Evolutionary conservation across 2,329 filamentous ascomycete genomes (phyloP), one percentile per base, ranked within the genome.

Genomic region (Cladosporium colombiae): DNA sequence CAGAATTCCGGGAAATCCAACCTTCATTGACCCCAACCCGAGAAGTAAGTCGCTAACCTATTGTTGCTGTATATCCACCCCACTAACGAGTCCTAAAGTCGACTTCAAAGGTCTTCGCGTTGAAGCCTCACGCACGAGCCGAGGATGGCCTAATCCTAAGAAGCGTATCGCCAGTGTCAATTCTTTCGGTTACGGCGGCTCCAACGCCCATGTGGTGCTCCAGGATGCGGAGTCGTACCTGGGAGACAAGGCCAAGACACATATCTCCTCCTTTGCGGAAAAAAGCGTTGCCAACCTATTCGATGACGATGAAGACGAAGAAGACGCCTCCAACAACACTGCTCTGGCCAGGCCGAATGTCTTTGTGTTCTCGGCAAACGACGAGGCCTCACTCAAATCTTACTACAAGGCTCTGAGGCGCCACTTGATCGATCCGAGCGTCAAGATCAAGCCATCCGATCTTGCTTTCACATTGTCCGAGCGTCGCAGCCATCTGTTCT

Each of bases 181-280:
- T 65, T 68, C 58, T 23, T 74, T 74, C 37, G 73, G 73, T 10
- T 69, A 68, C 57, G 73, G 73, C 4, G 73, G 73, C 11, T 67
- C 71, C 11, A 76, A 75, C 49, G 67, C 70, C 1, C 74, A 75
- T 50, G 70, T 67, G 3, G 72, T 75, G 35, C 25, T 74, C 2
- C 71, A 74, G n/a, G 8, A 8, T 29, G 50, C 50, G 23, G 23
- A 13, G 4, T 29, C 23, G 6, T 23, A 21, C 11, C 18, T 46
- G 6, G 40, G 40, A 46, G 40, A 46, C 40, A 46, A 21, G 40
- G 1, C 40, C 5, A 18, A n/a, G 40, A 21, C 40, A 21, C 40
- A 46, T 11, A 46, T 46, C 7, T 18, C 40, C 7, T 46, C 40
- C 21, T 46, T 46, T 46, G 40, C 21, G 18, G 16, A 46, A 1